phyloP scores from a whole-genome alignment of 2,329 filamentous ascomycete species.

The Fusarium xyrophilum region DNA sequence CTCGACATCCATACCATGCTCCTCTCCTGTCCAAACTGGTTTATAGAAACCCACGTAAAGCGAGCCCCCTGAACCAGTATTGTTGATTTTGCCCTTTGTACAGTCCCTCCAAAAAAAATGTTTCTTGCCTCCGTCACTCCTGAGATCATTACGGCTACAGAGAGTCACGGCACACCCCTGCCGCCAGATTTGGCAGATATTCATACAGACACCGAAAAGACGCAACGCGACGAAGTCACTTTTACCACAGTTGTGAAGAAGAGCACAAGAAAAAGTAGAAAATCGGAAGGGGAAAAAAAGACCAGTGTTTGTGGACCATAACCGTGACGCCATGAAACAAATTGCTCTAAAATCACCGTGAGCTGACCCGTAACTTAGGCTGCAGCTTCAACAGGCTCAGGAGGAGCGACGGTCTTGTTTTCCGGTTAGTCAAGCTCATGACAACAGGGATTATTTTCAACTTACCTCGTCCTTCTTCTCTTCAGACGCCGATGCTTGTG shows the following conservation, averaged over 20 bases:
- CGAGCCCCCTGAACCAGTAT: constrained; percentile 18
- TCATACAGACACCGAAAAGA: constrained; percentile 41
- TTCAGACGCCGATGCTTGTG: constrained; percentile 26
- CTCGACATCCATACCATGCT: constrained; percentile 17
- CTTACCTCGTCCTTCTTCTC: constrained; percentile 48
- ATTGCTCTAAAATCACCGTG: constrained; percentile 37
- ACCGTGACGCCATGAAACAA: constrained; percentile 41
- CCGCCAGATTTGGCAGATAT: constrained; percentile 36
- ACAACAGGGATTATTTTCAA: neutral
- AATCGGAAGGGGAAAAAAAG: constrained; percentile 28
- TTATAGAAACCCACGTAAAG: neutral
- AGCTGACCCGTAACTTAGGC: constrained; percentile 41
- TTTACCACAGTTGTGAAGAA: constrained; percentile 33
- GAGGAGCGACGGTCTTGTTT: constrained; percentile 39
- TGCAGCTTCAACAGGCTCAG: constrained; percentile 49
- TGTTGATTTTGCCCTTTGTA: constrained; percentile 35
- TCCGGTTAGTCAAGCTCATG: constrained; percentile 13
- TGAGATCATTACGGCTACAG: constrained; percentile 15
- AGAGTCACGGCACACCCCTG: constrained; percentile 24
- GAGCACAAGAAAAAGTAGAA: constrained; percentile 27
- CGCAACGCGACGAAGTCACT: constrained; percentile 34
- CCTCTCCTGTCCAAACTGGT: constrained; percentile 12
- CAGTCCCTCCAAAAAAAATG: constrained; percentile 28
- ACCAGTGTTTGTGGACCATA: constrained; percentile 37
- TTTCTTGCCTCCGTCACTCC: constrained; percentile 23